Evolutionary conservation across 2,329 filamentous ascomycete species (phyloP), one percentile per base, ranked within the genome.

Genomic region (Aspergillus novofumigatus): DNA sequence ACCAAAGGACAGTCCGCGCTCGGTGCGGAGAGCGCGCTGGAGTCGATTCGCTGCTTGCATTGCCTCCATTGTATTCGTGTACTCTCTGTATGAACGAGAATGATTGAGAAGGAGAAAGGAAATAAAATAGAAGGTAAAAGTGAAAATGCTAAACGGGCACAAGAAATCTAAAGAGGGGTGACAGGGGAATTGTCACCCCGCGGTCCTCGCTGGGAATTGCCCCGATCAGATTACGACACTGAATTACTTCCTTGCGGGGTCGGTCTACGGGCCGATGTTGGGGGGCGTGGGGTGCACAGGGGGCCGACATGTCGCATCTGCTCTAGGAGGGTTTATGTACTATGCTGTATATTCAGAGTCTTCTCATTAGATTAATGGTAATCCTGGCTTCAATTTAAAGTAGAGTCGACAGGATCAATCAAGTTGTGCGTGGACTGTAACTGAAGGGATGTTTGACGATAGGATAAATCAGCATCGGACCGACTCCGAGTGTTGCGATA

Each of bases 11-110:
- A 81, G 70, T 9, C 78, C 76, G 28, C 64, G 67, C 54, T 79
- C 78, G 42, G 74, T 77, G 59, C 77, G 73, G 53, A 84, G 75
- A 14, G 79, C 79, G 58, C 77, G 78, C 63, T 79, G 81, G 54
- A 84, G 70, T 51, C 79, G 78, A 63, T 83, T 85, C 49, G 78
- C 77, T 61, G 78, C 75, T 70, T 84, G 81, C 74, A 85, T 83
- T 23, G 28, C 10, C 28, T 29, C 10, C 28, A 29, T 29, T 29
- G 28, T 29, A 10, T 66, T 68, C 6, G 4, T 32, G 10, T 32
- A 32, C 4, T 26, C 11, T 32, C 14, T 21, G 42, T 20, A 45
- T 17, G 20, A 45, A 10, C n/a, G 21, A 11, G 20, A 21, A 45
- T 23, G 8, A 8, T 21, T 20, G 21, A 45, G 4, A 23, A 21